Evolutionary conservation across 2,329 filamentous ascomycete genomes (phyloP).

Genomic region (Beauveria bassiana): DNA sequence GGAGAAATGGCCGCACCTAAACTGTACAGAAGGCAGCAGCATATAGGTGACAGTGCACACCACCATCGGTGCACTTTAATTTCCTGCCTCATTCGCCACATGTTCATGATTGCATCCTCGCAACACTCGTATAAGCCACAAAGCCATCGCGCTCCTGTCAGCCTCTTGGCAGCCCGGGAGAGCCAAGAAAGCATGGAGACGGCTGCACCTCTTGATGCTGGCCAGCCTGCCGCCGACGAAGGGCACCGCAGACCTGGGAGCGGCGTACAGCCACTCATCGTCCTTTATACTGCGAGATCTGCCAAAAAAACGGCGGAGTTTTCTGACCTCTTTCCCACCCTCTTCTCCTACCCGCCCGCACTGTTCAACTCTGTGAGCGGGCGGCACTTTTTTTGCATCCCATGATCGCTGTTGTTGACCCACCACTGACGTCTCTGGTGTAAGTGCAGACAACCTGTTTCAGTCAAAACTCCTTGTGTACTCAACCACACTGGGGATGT

Average conservation of each 20-base stretch:
- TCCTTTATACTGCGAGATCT: not conserved
- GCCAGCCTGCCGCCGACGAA: not conserved
- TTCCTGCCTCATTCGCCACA: not conserved
- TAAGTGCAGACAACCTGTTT: not conserved
- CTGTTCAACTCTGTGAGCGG: not conserved
- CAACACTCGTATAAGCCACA: constrained; percentile 4
- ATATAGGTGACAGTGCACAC: not conserved
- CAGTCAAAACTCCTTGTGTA: not conserved
- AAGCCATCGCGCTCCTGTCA: not conserved
- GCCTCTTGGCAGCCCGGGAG: not conserved
- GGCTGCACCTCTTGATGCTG: not conserved
- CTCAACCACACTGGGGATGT: not conserved
- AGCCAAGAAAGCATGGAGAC: not conserved
- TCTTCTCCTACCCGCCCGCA: not conserved
- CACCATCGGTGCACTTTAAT: not conserved
- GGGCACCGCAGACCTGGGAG: not conserved
- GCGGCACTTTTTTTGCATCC: not conserved
- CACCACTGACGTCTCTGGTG: constrained; percentile 3
- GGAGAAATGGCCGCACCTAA: too few species aligned
- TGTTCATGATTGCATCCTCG: not conserved
- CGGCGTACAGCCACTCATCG: constrained; percentile 6
- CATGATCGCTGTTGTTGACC: constrained; percentile 5
- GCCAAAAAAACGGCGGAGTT: not conserved
- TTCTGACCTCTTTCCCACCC: not conserved
- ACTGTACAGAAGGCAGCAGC: not conserved